Base-by-base conservation (phyloP, 148 eudicot species). In the Dysphania ambrosioides region DNA sequence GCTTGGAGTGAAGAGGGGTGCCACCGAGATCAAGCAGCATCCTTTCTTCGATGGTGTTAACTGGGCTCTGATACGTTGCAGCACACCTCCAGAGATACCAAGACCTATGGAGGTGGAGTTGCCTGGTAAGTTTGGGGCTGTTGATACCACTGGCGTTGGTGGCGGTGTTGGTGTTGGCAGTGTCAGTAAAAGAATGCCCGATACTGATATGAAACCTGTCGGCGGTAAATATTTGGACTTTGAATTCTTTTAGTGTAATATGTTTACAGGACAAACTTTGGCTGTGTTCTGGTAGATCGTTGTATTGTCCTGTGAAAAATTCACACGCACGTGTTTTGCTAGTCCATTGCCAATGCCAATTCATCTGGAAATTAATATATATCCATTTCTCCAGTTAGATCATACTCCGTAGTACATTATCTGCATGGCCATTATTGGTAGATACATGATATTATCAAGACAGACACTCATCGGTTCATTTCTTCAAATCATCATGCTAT, bases 21-120 rank as follows among this genome's bases (percentile, higher is more conserved):
- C 97, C 27, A 87, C 93, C 0, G 97, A 91, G 79, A 91, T 91
- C 70, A 91, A 91, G 80, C 97, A 91, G 72, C 97, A 91, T n/a
- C 91, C 97, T 0, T 91, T 91, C 75, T 91, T 91, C 51, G 93
- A 91, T 82, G 97, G 97, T 18, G 89, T 91, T 24, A 89, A 91
- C 68, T 91, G 97, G 97, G 97, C 97, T 74, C 83, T 91, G 66
- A 89, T 91, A 60, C 79, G 93, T 31, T 89, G 97, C 79, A 86
- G 93, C 72, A 87, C 90, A 36, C 97, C 97, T 2, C 97, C 97
- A 0, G 90, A 89, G 78, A 85, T 91, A 61, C 93, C 97, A 2
- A 80, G 91, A 73, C 85, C 87, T 0, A 74, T 89, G 59, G 90
- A 91, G 71, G 68, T 80, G 74, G 93, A 86, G 72, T 71, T 31